phyloP scores from a whole-genome alignment of 768 basidiomycete genomes.

The Trametes cubensis region DNA sequence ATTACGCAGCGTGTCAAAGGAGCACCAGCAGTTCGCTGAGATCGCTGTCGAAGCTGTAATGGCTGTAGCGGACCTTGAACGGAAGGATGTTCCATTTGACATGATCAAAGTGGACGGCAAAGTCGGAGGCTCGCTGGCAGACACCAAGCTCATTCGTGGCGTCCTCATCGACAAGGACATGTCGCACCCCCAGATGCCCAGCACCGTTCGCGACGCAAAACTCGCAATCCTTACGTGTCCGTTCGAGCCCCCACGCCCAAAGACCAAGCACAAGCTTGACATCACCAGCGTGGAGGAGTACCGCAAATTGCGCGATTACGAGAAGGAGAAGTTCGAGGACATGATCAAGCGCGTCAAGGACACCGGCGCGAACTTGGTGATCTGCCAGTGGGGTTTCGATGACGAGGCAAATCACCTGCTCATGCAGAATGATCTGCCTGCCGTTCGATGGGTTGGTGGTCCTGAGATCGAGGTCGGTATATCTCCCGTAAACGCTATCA shows the following conservation, averaged over 20 bases:
- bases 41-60: constrained; percentile 98
- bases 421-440: constrained; percentile 97
- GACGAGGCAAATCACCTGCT: constrained; percentile 98
- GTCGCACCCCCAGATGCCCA: constrained; percentile 99
- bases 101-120: constrained; percentile 99
- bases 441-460: constrained; percentile 98
- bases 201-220: constrained; percentile 81
- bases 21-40: constrained; percentile 91
- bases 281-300: constrained; percentile 97
- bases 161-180: constrained; percentile 99
- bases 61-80: constrained; percentile 91
- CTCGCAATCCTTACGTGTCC: constrained; percentile 98
- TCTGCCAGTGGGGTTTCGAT: constrained; percentile 99
- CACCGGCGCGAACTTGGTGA: constrained; percentile 96
- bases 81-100: constrained; percentile 95
- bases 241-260: constrained; percentile 97
- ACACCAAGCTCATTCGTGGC: constrained; percentile 93
- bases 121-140: constrained; percentile 95
- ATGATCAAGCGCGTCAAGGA: constrained; percentile 98
- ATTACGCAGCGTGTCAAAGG: constrained; percentile 85
- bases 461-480: constrained; percentile 91
- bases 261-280: constrained; percentile 99
- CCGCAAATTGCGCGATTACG: constrained; percentile 91
- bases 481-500: not conserved
- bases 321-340: constrained; percentile 92